Conservation (phyloP, 2,329 filamentous ascomycete genomes). For the Fusarium poae region DNA sequence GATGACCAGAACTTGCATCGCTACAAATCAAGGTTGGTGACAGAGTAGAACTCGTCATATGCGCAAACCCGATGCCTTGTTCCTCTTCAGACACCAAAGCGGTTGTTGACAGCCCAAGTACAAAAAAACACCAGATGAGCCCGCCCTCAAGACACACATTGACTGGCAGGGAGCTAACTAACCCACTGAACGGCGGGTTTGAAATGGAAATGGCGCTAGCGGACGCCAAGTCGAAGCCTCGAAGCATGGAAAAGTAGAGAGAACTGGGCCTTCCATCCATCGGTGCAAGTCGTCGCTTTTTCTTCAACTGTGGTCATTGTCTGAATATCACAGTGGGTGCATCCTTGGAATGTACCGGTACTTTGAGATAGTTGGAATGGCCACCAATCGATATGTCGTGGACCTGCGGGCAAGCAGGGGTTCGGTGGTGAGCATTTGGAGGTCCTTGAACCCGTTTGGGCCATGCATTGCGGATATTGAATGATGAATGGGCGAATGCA, state of each 20-base stretch:
- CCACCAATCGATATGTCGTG: slow-evolving; percentile 46
- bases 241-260: slow-evolving; percentile 46
- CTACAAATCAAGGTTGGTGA: background rate
- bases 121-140: background rate
- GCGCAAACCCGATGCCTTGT: background rate
- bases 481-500: slow-evolving; percentile 37
- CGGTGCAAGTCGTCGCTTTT: slow-evolving; percentile 8
- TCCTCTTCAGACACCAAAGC: background rate
- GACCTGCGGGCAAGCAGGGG: slow-evolving; percentile 48
- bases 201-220: slow-evolving; percentile 45
- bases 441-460: slow-evolving; percentile 45
- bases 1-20: slow-evolving; percentile 11
- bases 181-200: slow-evolving; percentile 39
- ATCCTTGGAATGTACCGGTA: slow-evolving; percentile 40
- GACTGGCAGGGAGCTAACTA: slow-evolving; percentile 29
- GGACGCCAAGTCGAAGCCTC: slow-evolving; percentile 44
- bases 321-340: slow-evolving; percentile 13
- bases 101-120: slow-evolving; percentile 7
- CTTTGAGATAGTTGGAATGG: slow-evolving; percentile 38
- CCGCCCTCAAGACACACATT: slow-evolving; percentile 10
- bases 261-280: slow-evolving; percentile 31
- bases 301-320: slow-evolving; percentile 19
- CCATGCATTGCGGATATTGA: slow-evolving; percentile 40
- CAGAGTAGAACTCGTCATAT: background rate
- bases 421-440: slow-evolving; percentile 41